Evolutionary conservation across 2,329 filamentous ascomycete genomes (phyloP).

Genomic region (Dactylellina drechsleri): DNA sequence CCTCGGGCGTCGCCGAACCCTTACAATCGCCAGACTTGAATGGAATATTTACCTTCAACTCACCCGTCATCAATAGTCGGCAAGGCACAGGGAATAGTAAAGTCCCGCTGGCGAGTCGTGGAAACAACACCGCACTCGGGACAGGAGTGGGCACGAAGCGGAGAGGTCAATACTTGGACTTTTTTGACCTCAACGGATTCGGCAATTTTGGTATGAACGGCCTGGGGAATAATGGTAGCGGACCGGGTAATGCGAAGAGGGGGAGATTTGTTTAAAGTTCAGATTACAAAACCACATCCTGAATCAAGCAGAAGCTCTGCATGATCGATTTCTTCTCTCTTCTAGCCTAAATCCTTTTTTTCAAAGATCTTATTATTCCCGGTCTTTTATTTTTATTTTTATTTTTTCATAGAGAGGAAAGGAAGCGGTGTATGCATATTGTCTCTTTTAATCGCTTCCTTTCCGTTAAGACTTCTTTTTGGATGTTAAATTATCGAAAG

Average conservation of each 20-base stretch:
- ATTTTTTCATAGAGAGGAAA: slow-evolving; percentile 44
- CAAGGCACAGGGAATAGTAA: slow-evolving; percentile 12
- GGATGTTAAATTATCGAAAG: slow-evolving; percentile 30
- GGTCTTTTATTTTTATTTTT: slow-evolving; percentile 2
- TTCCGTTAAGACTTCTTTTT: slow-evolving; percentile 21
- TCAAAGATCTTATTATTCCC: slow-evolving; percentile 7
- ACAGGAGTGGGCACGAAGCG: slow-evolving; percentile 38
- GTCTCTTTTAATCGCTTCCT: slow-evolving; percentile 17
- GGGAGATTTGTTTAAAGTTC: slow-evolving; percentile 40
- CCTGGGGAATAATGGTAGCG: slow-evolving; percentile 15
- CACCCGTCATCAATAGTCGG: slow-evolving; percentile 27
- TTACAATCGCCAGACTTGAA: slow-evolving; percentile 36
- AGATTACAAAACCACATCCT: background rate
- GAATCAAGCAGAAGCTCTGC: background rate
- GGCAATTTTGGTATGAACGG: slow-evolving; percentile 47
- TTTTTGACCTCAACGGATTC: slow-evolving; percentile 50
- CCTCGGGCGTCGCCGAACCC: slow-evolving; percentile 21
- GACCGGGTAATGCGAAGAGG: slow-evolving; percentile 50
- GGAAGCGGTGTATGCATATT: slow-evolving; percentile 49
- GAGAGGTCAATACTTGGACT: slow-evolving; percentile 40
- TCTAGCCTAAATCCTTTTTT: slow-evolving; percentile 3
- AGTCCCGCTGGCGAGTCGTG: slow-evolving; percentile 21
- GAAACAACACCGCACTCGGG: slow-evolving; percentile 21
- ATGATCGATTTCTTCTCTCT: background rate
- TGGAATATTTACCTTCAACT: slow-evolving; percentile 50